Conservation (phyloP, 2,329 filamentous ascomycete species). For the Xylaria sp. region DNA sequence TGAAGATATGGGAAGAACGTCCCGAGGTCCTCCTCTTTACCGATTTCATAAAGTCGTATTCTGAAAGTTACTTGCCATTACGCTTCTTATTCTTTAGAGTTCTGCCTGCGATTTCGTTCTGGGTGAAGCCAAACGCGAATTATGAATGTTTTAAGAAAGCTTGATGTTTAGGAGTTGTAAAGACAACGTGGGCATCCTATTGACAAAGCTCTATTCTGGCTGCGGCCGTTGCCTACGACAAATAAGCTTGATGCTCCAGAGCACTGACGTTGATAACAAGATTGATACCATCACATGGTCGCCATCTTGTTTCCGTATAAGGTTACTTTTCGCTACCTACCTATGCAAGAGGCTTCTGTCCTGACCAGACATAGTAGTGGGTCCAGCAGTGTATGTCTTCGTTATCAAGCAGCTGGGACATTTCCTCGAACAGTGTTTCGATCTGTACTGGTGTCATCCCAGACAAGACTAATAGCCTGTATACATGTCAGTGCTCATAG, state of each 20-base stretch:
- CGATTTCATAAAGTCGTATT: too few species aligned
- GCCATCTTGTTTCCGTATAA: neutral
- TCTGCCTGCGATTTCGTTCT: neutral
- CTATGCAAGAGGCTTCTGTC: constrained; percentile 16
- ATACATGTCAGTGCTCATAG: neutral
- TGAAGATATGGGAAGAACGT: too few species aligned
- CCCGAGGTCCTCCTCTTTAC: too few species aligned
- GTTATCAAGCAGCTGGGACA: constrained; percentile 21
- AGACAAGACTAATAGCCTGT: neutral
- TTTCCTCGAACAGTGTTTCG: constrained; percentile 17
- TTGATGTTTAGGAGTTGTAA: too few species aligned
- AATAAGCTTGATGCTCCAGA: too few species aligned
- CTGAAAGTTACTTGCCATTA: too few species aligned
- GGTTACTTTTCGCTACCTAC: neutral
- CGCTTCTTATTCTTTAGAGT: too few species aligned
- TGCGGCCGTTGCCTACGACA: too few species aligned
- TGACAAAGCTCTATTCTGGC: too few species aligned
- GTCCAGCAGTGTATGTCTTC: constrained; percentile 16
- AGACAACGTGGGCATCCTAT: too few species aligned
- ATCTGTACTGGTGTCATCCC: constrained; percentile 21
- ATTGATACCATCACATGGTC: too few species aligned
- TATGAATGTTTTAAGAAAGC: neutral
- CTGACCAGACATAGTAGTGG: constrained; percentile 28
- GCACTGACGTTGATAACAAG: too few species aligned
- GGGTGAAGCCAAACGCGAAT: neutral